Base-by-base conservation (phyloP, 257 asterid species). In the Solanum chaucha region DNA sequence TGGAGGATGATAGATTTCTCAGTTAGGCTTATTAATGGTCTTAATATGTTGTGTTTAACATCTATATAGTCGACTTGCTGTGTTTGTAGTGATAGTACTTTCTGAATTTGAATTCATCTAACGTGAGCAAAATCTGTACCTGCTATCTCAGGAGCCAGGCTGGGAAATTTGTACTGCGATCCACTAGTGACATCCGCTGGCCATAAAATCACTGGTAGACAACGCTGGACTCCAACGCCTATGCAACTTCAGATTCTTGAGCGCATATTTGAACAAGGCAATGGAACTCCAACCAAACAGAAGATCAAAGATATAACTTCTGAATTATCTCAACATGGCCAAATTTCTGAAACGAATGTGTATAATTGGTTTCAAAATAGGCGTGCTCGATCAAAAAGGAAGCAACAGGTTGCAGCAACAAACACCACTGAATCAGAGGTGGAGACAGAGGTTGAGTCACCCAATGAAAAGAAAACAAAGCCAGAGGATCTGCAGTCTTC, bases 331-430 rank as follows among this genome's bases (percentile, higher is more conserved):
- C 99, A 97, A 86, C 99, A 97, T 48, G 99, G 99, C 41, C 99
- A 94, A 91, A 96, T 97, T 89, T 95, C 98, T 12, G 99, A 97
- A 89, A 97, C 98, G 5, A 97, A 97, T 89, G 99, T 97, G 82
- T 97, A 97, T 73, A 97, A 97, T 88, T 97, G 99, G 99, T 97
- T 97, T 87, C 99, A 97, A 85, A 97, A 97, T 78, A 93, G 99
- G 92, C 99, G 99, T 38, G 99, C 99, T 71, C 90, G 99, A 86
- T 97, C 99, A 11, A 97, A 96, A 87, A 90, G 99, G 90, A 97
- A 97, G 93, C 99, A 96, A 81, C 98, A 94, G 78, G 91, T 92
- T 59, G 70, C 91, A 26, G 89, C 93, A 13, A 61, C 94, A 14
- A 96, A 92, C 91, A 94, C 94, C 41, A 88, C 85, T 14, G 99